These are phyloP conservation scores for Grifola frondosa DNA, from an alignment of 1,284 basidiomycete species.

Conservation along the genomic window DNA sequence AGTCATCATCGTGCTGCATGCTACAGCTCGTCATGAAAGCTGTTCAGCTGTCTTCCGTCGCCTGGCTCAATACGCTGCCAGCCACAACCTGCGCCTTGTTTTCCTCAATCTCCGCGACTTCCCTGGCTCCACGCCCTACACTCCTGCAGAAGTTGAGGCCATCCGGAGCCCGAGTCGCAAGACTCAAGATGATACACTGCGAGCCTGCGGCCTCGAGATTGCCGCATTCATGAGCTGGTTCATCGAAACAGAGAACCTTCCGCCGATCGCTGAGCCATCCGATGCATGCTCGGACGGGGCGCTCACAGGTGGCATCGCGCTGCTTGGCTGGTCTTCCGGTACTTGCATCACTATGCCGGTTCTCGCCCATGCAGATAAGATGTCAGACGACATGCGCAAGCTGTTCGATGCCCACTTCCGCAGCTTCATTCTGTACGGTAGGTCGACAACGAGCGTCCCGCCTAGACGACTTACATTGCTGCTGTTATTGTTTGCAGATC, in stretches of 20 bases:
- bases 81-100: constrained; percentile 29
- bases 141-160: constrained; percentile 24
- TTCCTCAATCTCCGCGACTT: constrained; percentile 34
- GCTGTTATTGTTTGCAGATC: no score
- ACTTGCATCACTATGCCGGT: constrained; percentile 19
- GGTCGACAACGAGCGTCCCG: no score
- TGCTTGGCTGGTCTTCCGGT: constrained; percentile 31
- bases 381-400: constrained; percentile 16
- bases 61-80: constrained; percentile 24
- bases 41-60: constrained; percentile 29
- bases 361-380: constrained; percentile 22
- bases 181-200: constrained; percentile 16
- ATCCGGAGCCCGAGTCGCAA: constrained; percentile 16
- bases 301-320: constrained; percentile 23
- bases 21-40: no score
- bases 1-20: no score
- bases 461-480: no score
- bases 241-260: constrained; percentile 22
- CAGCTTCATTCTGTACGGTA: constrained; percentile 27
- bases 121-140: constrained; percentile 27
- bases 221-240: constrained; percentile 28
- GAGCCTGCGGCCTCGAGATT: constrained; percentile 24
- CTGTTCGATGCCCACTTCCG: constrained; percentile 22
- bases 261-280: constrained; percentile 13
- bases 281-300: neutral